Conservation (phyloP, 192 early-diverging fungal genomes). For the Coemansia sp. region DNA sequence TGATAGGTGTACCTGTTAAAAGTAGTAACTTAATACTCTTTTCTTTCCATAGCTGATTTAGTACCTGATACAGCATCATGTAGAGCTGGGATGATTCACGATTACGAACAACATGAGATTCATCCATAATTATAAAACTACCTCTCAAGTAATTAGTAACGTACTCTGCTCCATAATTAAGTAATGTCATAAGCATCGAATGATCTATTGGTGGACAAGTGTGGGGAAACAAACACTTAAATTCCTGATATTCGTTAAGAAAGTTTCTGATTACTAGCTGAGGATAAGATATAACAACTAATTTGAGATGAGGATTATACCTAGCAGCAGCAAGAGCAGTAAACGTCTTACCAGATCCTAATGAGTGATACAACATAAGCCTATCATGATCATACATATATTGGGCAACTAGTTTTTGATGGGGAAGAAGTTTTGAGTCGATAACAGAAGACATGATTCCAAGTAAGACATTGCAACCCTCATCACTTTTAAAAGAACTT, state of each 20-base stretch:
- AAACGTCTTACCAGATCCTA: constrained; percentile 25
- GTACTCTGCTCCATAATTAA: not conserved
- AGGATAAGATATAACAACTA: constrained; percentile 10
- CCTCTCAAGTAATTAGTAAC: constrained; percentile 6
- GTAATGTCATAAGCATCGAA: constrained; percentile 7
- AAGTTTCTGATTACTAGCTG: constrained; percentile 16
- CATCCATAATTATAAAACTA: constrained; percentile 24
- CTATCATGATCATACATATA: constrained; percentile 19
- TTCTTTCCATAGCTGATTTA: constrained; percentile 10
- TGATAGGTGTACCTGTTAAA: constrained; percentile 21
- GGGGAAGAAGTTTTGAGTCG: not conserved
- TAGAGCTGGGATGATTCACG: no score
- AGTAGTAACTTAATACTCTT: constrained; percentile 15
- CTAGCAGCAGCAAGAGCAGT: constrained; percentile 26
- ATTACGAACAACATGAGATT: constrained; percentile 8
- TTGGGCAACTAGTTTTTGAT: constrained; percentile 20
- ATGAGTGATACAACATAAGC: constrained; percentile 11
- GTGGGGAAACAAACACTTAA: constrained; percentile 21
- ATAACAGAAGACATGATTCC: no score
- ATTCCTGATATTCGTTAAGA: constrained; percentile 11
- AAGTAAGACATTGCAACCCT: no score
- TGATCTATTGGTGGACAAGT: constrained; percentile 8
- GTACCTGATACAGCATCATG: no score
- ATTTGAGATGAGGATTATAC: constrained; percentile 12
- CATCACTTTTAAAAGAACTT: no score